Base-by-base conservation (phyloP, 176 grass and related monocot species). In the Bothriochloa decipiens region DNA sequence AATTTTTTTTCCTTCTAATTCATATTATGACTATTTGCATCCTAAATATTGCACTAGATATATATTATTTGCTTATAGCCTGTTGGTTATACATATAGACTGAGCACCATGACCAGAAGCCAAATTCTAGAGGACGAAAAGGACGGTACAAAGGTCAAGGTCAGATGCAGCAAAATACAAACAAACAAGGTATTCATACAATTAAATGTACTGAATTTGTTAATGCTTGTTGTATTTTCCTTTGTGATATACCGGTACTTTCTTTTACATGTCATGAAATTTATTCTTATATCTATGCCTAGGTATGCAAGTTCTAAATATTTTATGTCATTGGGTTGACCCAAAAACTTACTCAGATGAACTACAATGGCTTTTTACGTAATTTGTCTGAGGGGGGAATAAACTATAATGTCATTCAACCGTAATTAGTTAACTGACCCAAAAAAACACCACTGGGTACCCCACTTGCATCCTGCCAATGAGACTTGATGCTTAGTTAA, bases 131-230 rank as follows among this genome's bases (percentile, higher is more conserved):
- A 77, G 89, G 66, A 12, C 80, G 67, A 37, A 96, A 78, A 78
- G 85, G 78, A 75, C 45, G 70, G n/a, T 76, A 86, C 72, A 88
- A 61, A 69, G 77, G 53, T 61, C 53, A 77, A 73, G 57, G 83
- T 84, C 87, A 85, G 37, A 65, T 68, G 88, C 92, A 90, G 67
- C 83, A 88, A 84, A 90, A 77, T 72, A 29, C 40, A 72, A 81
- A 71, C 50, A 83, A 77, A 78, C 91, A 91, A 87, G 86, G 93
- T 92, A 86, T 77, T 53, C 3, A 40, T n/a, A 71, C 75, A 79
- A 10, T 32, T 40, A 32, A 12, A 61, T 26, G 14, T 81, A 14
- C 1, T 65, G 13, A 64, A 58, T 33, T 81, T 37, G 3, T 68
- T 52, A 10, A 68, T 61, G 37, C 39, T 65, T 32, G 1, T 32